Percentiles rank a stretch among this genome's conserved stretches.
Conservation (phyloP, 1,284 basidiomycete species). For the Mycena citricolor region DNA sequence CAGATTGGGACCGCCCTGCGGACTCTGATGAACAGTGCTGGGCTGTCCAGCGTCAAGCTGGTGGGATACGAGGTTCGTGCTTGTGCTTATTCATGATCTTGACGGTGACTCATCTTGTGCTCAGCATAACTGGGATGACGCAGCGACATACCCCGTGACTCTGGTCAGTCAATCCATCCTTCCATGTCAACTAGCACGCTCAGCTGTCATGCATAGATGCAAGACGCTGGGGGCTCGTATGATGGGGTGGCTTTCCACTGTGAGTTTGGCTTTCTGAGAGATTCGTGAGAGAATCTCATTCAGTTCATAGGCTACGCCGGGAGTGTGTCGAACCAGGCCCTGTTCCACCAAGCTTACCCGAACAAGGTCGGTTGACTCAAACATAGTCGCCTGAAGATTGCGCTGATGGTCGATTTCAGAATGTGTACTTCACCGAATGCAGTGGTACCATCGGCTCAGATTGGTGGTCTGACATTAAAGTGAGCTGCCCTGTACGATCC, state of each 20-base stretch:
- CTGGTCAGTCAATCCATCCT: constrained; percentile 24
- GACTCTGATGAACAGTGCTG: constrained; percentile 47
- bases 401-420: too few relatives aligned
- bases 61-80: constrained; percentile 41
- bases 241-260: constrained; percentile 56
- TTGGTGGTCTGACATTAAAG: constrained; percentile 79
- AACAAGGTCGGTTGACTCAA: constrained; percentile 40
- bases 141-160: constrained; percentile 45
- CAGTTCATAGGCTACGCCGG: constrained; percentile 28
- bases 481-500: constrained; percentile 26
- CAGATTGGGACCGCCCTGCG: constrained; percentile 46
- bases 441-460: constrained; percentile 51
- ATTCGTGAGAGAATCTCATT: too few relatives aligned
- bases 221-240: constrained; percentile 42
- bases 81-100: neutral
- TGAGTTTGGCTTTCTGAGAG: constrained; percentile 7
- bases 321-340: constrained; percentile 39
- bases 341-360: constrained; percentile 45
- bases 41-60: constrained; percentile 45
- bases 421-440: constrained; percentile 50
- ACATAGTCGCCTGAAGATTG: too few relatives aligned
- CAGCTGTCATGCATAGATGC: constrained; percentile 29
- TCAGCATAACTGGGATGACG: constrained; percentile 54
- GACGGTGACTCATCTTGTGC: constrained; percentile 15
- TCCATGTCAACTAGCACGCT: neutral